Conservation (phyloP, 129 eudicot species). For the Flaveria sonorensis region DNA sequence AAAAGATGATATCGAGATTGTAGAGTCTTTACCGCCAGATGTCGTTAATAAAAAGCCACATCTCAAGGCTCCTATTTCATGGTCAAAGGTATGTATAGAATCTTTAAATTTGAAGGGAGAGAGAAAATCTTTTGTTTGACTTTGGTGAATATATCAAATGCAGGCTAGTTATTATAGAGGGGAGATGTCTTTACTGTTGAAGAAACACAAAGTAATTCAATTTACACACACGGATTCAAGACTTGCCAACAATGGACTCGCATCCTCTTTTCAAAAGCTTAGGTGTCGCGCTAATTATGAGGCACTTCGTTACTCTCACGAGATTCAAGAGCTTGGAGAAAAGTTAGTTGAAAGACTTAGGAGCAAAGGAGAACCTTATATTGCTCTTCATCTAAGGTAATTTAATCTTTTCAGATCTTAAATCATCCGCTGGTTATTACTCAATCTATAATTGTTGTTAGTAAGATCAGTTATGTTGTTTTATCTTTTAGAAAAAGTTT, state of each 20-base stretch:
- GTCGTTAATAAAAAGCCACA: conserved; percentile 43
- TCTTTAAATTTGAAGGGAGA: neutral
- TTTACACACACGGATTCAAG: conserved; percentile 85
- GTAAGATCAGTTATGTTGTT: no score
- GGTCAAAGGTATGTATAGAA: conserved; percentile 71
- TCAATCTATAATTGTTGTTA: no score
- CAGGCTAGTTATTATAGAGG: conserved; percentile 74
- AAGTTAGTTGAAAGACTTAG: conserved; percentile 57
- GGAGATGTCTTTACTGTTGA: conserved; percentile 54
- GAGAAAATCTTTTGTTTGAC: neutral
- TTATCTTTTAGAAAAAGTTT: no score
- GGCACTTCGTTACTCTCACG: conserved; percentile 71
- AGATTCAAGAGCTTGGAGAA: conserved; percentile 65
- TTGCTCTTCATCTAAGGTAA: conserved; percentile 93
- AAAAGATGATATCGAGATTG: conserved; percentile 67
- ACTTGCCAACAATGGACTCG: conserved; percentile 79
- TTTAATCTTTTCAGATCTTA: neutral
- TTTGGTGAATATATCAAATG: neutral
- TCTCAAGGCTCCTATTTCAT: conserved; percentile 78
- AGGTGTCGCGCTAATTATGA: conserved; percentile 84
- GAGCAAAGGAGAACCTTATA: conserved; percentile 52
- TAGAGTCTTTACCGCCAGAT: conserved; percentile 64
- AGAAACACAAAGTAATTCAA: conserved; percentile 67
- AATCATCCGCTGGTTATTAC: neutral
- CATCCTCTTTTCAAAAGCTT: conserved; percentile 65